A percentile compares a stretch with the other conserved stretches of the same genome.
Conservation (phyloP, 768 basidiomycete species). For the Infundibulicybe gibba region DNA sequence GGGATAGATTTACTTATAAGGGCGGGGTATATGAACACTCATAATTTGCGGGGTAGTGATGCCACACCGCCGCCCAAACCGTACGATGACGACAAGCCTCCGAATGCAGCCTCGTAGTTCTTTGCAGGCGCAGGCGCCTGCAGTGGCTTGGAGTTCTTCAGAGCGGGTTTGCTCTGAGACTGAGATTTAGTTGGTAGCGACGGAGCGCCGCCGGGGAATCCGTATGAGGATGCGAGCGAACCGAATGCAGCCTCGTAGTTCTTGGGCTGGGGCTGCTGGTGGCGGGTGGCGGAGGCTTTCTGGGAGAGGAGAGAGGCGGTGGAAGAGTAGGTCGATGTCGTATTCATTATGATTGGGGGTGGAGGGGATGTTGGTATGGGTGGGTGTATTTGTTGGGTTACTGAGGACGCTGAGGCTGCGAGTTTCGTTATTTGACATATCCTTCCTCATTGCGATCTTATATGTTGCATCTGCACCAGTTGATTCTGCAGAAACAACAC, state of each 20-base stretch:
- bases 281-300: not conserved
- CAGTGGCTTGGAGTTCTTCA: not conserved
- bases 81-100: slow-evolving; percentile 13
- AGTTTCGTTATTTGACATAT: no score
- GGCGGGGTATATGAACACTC: no score
- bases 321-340: not conserved
- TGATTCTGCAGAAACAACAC: no score
- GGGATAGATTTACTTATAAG: no score
- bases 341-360: not conserved
- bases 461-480: no score
- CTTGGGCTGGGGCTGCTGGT: not conserved
- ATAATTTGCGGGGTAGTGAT: not conserved
- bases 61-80: slow-evolving; percentile 13
- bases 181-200: not conserved
- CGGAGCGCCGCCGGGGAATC: not conserved
- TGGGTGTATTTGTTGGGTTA: no score
- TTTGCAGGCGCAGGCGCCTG: slow-evolving; percentile 2
- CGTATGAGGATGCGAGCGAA: not conserved
- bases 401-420: no score
- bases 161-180: not conserved
- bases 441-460: no score
- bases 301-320: not conserved
- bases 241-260: not conserved
- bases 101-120: slow-evolving; percentile 19
- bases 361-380: no score